Percentiles rank a stretch among this genome's conserved stretches.
Conservation (phyloP, 768 basidiomycete species). For the Tremella fuciformis region DNA sequence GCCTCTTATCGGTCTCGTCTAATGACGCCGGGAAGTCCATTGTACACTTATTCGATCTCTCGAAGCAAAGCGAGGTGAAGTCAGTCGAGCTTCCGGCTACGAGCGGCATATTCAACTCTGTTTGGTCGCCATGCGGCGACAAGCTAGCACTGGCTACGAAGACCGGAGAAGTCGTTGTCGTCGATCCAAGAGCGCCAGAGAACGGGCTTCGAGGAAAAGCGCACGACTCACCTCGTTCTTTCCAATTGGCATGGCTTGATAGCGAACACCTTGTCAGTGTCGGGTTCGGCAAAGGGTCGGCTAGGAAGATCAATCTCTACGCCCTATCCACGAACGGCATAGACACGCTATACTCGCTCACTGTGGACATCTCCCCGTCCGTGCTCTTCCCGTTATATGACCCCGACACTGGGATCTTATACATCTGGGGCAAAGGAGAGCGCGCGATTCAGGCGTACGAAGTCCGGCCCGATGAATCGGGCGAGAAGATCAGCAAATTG, state of each 20-base stretch:
- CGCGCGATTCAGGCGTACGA: slow-evolving; percentile 50
- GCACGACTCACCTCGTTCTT: slow-evolving; percentile 51
- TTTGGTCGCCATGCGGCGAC: slow-evolving; percentile 42
- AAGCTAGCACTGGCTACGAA: slow-evolving; percentile 51
- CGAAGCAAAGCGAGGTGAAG: slow-evolving; percentile 18
- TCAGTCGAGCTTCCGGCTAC: slow-evolving; percentile 24
- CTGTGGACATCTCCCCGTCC: slow-evolving; percentile 52
- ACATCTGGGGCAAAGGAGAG: slow-evolving; percentile 53
- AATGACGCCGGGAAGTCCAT: slow-evolving; percentile 47
- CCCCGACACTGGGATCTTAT: slow-evolving; percentile 51
- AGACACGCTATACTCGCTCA: slow-evolving; percentile 23
- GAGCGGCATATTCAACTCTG: slow-evolving; percentile 42
- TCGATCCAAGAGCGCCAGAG: slow-evolving; percentile 48
- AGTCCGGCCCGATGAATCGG: slow-evolving; percentile 28
- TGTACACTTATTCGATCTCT: slow-evolving; percentile 46
- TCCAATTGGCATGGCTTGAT: slow-evolving; percentile 50
- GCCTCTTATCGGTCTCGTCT: slow-evolving; percentile 45
- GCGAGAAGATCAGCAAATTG: slow-evolving; percentile 39
- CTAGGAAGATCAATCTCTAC: slow-evolving; percentile 50
- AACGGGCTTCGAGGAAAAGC: slow-evolving; percentile 23
- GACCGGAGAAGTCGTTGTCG: slow-evolving; percentile 43
- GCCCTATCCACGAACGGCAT: slow-evolving; percentile 15
- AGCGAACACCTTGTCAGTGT: slow-evolving; percentile 42
- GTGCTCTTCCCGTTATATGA: slow-evolving; percentile 52
- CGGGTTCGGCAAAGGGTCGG: slow-evolving; percentile 51